Evolutionary conservation across 2,329 filamentous ascomycete species (phyloP), one percentile per base, ranked within the genome.

Genomic region (Stagonosporopsis rhizophila): DNA sequence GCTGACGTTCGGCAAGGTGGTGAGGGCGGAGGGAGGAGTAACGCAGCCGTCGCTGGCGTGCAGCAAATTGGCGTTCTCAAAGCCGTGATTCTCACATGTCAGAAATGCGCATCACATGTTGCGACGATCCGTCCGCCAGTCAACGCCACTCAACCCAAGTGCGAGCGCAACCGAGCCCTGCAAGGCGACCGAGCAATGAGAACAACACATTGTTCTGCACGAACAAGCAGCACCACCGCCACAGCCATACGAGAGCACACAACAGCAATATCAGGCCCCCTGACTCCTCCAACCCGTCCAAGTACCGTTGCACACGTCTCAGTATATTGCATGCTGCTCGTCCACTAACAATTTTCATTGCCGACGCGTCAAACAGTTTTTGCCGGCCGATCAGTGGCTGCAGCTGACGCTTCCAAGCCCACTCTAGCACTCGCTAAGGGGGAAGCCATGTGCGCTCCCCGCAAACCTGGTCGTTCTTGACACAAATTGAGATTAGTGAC

Each of bases 51-150:
- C 37, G 30, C 42, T 39, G 56, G 48, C 46, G 42, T 46, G 52
- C 60, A 61, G 58, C 62, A 65, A 61, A 65, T 64, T 61, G 59
- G 53, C 56, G 47, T 52, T 52, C 53, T 34, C 56, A 57, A 52
- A 54, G 53, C 60, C 58, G 57, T 55, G 60, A 59, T 59, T 64
- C 59, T 67, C 64, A 67, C 64, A 66, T 67, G 62, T 60, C 57
- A 66, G 19, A 52, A 44, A 27, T 51, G 37, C 32, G 52, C 59
- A 60, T 67, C 62, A 66, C 62, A 64, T 65, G 64, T 50, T 44
- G 53, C 38, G 44, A 37, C 19, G 53, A 56, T 56, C 47, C 47
- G 52, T 54, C 45, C 51, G 22, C 44, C 56, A 30, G 28, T 30
- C 28, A 57, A 59, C 58, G 44, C 64, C 59, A 61, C 62, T 53